Percentiles rank a stretch among this genome's conserved stretches.
These are phyloP conservation scores for Begonia loranthoides DNA, from an alignment of 306 rosid species.

Conservation along the genomic window DNA sequence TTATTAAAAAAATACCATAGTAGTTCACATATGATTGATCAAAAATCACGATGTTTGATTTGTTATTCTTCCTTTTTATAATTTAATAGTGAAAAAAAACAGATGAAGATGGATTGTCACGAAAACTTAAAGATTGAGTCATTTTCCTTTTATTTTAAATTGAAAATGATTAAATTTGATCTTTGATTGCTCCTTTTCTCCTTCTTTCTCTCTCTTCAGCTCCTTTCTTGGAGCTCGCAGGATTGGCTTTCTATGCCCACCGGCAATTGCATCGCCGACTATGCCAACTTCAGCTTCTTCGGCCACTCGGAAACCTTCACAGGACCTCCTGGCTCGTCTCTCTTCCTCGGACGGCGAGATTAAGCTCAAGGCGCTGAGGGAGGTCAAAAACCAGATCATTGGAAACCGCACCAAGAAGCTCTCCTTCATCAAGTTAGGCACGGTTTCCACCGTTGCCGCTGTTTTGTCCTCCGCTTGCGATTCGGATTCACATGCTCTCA, in stretches of 20 bases:
- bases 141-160: no score
- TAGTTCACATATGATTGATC: no score
- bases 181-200: no score
- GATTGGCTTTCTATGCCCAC: constrained; percentile 18
- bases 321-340: constrained; percentile 54
- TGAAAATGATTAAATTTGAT: no score
- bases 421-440: constrained; percentile 69
- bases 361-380: constrained; percentile 72
- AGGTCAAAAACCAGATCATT: constrained; percentile 82
- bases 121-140: no score
- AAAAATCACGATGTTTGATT: no score
- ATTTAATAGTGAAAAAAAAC: no score
- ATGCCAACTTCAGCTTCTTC: constrained; percentile 39
- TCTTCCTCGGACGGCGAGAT: constrained; percentile 42
- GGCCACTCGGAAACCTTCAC: constrained; percentile 22
- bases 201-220: no score
- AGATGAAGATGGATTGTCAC: no score
- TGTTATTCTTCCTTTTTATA: no score
- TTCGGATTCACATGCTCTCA: constrained; percentile 39
- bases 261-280: constrained; percentile 24
- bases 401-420: constrained; percentile 95
- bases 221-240: constrained; percentile 3
- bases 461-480: constrained; percentile 35
- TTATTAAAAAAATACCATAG: no score
- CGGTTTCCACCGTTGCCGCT: constrained; percentile 55